Conservation (phyloP, 306 rosid genomes). For the Sphenostylis stenocarpa region DNA sequence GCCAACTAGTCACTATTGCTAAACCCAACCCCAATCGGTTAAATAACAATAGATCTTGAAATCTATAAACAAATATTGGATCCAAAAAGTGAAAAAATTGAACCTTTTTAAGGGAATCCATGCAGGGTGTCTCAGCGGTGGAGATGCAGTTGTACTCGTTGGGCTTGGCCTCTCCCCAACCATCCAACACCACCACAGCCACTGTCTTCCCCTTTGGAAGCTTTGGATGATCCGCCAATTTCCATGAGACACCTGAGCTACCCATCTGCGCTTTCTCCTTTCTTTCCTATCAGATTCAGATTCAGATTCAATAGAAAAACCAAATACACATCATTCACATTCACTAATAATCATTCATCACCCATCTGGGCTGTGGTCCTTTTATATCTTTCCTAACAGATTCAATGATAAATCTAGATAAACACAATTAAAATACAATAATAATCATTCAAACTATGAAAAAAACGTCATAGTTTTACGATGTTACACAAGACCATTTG, state of each 20-base stretch:
- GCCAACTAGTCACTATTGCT: background rate
- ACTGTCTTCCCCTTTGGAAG: constrained; percentile 87
- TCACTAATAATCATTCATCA: background rate
- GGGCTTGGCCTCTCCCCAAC: constrained; percentile 92
- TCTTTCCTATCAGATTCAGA: constrained; percentile 10
- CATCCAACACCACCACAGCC: constrained; percentile 84
- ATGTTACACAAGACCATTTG: background rate
- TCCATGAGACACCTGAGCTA: constrained; percentile 68
- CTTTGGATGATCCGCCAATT: constrained; percentile 89
- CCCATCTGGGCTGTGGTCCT: constrained; percentile 46
- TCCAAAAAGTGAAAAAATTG: background rate
- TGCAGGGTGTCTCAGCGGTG: constrained; percentile 84
- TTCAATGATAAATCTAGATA: background rate
- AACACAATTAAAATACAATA: background rate
- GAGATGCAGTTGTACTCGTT: constrained; percentile 84
- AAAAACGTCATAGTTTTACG: background rate
- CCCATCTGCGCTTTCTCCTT: constrained; percentile 51
- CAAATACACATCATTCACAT: background rate
- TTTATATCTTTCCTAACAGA: background rate
- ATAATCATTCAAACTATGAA: background rate
- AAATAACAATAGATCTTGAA: background rate
- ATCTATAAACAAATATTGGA: background rate
- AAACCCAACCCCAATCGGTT: background rate
- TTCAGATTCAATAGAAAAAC: background rate
- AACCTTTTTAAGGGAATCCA: constrained; percentile 93